Evolutionary conservation across 164 flowering plant genomes (phyloP), one percentile per base, ranked within the genome.

Genomic region (Aristolochia fimbriata): DNA sequence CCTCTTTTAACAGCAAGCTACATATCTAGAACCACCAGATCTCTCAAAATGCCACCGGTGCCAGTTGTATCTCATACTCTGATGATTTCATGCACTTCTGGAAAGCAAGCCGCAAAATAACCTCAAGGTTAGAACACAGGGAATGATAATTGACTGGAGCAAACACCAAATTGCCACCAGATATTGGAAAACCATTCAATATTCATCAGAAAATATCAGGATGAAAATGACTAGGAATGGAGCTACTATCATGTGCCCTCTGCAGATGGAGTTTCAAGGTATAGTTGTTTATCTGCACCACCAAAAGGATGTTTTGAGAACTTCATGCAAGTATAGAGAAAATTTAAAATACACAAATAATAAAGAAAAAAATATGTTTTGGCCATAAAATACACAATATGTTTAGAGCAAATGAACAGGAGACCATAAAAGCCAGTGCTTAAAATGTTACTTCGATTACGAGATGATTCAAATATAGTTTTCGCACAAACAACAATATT

Each of bases 221-320:
- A 20, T 66, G 70, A 55, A 71, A 71, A 55, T 55, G 70, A 24
- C 67, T 60, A 0, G 70, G 64, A 13, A 71, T 66, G 53, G 74
- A 66, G 57, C 64, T 71, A 55, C 58, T 47, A 21, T 60, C 67
- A 46, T 71, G 70, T 22, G 64, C 67, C 60, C 69, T 62, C 62
- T 63, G 70, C 37, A 71, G 58, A 63, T 67, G 70, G 49, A 71
- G 55, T 63, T 54, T 71, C 68, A 71, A 41, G 16, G 74, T 50
- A 59, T 71, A 71, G 47, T 71, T 71, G 58, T 63, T 67, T 46
- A 62, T 53, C 74, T 71, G 74, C 67, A 66, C 48, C 19, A 59
- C 33, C 55, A 47, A 21, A 9, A 59, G 54, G 33, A 22, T 25
- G 24, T 33, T 15, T 27, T 47, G 20, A 43, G 8, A 19, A 37